Base-by-base conservation (phyloP, 2,329 filamentous ascomycete species). In the Drechslera avenae region DNA sequence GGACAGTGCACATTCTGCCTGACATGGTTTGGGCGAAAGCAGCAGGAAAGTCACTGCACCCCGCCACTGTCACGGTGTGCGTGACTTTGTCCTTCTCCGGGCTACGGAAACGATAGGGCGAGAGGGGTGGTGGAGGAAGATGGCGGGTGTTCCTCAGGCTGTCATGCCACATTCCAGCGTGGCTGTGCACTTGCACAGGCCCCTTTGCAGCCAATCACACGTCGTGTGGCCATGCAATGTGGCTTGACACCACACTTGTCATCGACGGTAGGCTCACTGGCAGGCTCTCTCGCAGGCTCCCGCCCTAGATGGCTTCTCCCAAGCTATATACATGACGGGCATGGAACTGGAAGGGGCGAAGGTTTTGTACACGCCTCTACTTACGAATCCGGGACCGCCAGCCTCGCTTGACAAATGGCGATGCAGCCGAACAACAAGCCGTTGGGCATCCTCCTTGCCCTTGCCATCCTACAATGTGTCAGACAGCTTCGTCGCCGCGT, bases 401-500 rank as follows among this genome's bases (percentile, higher is more conserved):
- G 40, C 50, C 33, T 54, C 49, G 50, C 63, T 61, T 58, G 62
- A 60, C 60, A 19, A 23, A 73, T 73, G 70, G 65, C 68, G 53
- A 64, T 64, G 52, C 50, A 59, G 46, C 63, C 54, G 39, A 58
- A 48, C 53, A 57, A 59, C 53, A 60, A 63, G 52, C 62, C 63
- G 44, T 52, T 64, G 21, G 68, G 62, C 52, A 60, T 76, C 45
- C 62, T 69, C 60, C 63, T 75, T 46, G 70, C 72, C 21, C 69
- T 72, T 57, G 69, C 68, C 55, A 66, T 75, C 46, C 60, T 75
- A 44, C 67, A 71, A 59, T 65, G 75, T 56, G 66, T 76, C 59
- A 66, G 69, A 42, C 64, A 69, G 47, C 70, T 76, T 46, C 69
- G 72, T 46, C 70, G 67, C 52, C 69, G 72, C 46, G 64, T 72